These are phyloP conservation scores for Acer saccharum DNA, from an alignment of 345 rosid species.

Conservation along the genomic window DNA sequence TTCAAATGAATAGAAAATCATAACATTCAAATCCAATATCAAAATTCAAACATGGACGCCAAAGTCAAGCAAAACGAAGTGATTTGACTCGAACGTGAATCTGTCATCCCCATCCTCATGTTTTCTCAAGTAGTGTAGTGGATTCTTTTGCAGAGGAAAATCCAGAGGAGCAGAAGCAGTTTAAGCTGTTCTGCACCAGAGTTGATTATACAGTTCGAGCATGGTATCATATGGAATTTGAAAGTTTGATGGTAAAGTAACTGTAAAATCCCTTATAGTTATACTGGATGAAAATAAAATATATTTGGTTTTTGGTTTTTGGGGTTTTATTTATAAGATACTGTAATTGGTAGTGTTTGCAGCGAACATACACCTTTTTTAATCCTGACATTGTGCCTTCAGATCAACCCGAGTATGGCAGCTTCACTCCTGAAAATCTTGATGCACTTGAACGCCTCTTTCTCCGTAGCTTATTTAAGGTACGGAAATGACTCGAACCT, in stretches of 20 bases:
- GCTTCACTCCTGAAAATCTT: conserved; percentile 47
- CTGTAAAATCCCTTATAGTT: not conserved
- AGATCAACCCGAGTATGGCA: conserved; percentile 44
- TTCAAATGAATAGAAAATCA: not conserved
- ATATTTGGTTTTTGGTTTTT: no score
- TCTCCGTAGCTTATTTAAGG: conserved; percentile 53
- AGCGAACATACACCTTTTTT: conserved; percentile 68
- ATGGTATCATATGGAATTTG: conserved; percentile 71
- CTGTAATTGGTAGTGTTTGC: conserved; percentile 15
- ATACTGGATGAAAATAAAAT: no score
- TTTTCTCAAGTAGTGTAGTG: not conserved
- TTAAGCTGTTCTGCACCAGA: conserved; percentile 57
- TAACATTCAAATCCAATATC: no score
- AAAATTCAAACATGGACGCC: conserved; percentile 27
- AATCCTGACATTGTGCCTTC: conserved; percentile 60
- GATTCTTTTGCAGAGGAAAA: conserved; percentile 28
- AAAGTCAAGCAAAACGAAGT: conserved; percentile 55
- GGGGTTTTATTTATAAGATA: not conserved
- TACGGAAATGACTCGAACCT: not conserved
- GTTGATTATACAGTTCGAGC: conserved; percentile 69
- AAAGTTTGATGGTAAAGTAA: conserved; percentile 58
- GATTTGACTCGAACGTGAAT: conserved; percentile 61
- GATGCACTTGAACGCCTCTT: conserved; percentile 56
- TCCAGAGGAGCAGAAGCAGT: conserved; percentile 46
- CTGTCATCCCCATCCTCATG: conserved; percentile 63